Evolutionary conservation across 1,284 basidiomycete genomes (phyloP).

Genomic region (Fomitiporia mediterranea): DNA sequence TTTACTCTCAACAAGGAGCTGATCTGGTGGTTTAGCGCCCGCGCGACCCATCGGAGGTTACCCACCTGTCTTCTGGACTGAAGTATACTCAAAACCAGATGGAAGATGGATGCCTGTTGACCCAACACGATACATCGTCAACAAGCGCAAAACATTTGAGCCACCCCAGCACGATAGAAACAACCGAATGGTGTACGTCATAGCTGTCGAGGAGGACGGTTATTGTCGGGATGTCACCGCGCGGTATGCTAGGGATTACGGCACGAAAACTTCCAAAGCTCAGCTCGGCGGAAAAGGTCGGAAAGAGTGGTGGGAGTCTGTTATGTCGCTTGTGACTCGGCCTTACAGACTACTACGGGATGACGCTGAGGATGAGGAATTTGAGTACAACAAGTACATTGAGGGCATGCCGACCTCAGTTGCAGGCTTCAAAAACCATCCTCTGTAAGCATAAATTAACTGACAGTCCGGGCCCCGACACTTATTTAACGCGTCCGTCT

Average conservation of each 20-base stretch:
- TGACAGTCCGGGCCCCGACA: too few species aligned
- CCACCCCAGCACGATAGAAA: conserved; percentile 54
- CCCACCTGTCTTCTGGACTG: conserved; percentile 97
- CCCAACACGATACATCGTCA: conserved; percentile 75
- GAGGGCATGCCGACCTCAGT: conserved; percentile 96
- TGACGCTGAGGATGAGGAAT: conserved; percentile 91
- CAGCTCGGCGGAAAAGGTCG: conserved; percentile 72
- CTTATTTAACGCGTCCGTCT: conserved; percentile 20
- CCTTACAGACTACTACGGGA: conserved; percentile 87
- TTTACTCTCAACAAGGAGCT: too few species aligned
- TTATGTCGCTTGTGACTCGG: conserved; percentile 59
- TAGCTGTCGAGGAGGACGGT: conserved; percentile 91
- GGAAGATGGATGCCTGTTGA: conserved; percentile 92
- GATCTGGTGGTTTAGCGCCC: too few species aligned
- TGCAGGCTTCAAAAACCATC: conserved; percentile 93
- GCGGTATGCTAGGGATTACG: conserved; percentile 78
- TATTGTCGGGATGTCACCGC: conserved; percentile 72
- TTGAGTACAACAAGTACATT: conserved; percentile 70
- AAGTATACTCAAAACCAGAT: conserved; percentile 92
- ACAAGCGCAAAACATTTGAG: conserved; percentile 82
- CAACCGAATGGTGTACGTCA: conserved; percentile 90
- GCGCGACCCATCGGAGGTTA: conserved; percentile 33
- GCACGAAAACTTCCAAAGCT: conserved; percentile 77
- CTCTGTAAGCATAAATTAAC: conserved; percentile 67
- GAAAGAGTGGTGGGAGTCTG: conserved; percentile 82